Conservation (phyloP, 1,284 basidiomycete species). For the Tylopilus sp. region DNA sequence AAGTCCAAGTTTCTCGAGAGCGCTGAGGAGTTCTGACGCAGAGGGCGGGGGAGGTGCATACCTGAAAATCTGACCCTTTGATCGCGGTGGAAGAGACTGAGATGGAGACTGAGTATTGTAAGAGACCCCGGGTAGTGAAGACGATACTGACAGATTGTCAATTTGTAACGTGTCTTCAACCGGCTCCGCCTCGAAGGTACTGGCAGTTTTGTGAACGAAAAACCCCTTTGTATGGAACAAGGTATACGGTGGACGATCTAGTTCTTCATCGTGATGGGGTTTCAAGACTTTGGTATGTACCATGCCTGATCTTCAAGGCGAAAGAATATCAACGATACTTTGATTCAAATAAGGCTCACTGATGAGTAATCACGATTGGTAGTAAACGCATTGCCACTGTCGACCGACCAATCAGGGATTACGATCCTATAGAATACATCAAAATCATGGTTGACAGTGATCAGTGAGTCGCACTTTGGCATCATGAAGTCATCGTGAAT, state of each 20-base stretch:
- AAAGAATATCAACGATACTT: constrained; percentile 10
- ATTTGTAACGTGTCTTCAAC: constrained; percentile 5
- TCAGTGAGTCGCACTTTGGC: constrained; percentile 16
- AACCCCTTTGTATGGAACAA: not conserved
- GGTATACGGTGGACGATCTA: constrained; percentile 32
- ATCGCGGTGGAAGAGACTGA: constrained; percentile 8
- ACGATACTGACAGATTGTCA: not conserved
- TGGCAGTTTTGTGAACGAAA: constrained; percentile 13
- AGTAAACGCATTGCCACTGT: not conserved
- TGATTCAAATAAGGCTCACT: constrained; percentile 9
- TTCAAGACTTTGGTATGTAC: not conserved
- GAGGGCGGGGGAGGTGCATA: constrained; percentile 71
- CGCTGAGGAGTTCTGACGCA: constrained; percentile 59
- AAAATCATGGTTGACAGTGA: not conserved
- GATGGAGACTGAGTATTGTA: constrained; percentile 24
- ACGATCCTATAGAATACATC: constrained; percentile 9
- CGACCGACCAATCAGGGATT: too few species aligned
- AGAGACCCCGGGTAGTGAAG: constrained; percentile 27
- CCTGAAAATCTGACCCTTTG: constrained; percentile 31
- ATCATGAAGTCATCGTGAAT: constrained; percentile 15
- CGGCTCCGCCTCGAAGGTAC: constrained; percentile 32
- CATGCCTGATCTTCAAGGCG: constrained; percentile 13
- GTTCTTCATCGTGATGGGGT: constrained; percentile 20
- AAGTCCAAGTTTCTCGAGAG: constrained; percentile 64
- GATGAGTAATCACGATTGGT: constrained; percentile 15